Evolutionary conservation across 2,329 filamentous ascomycete species (phyloP).

Genomic region (Calonectria pseudoturangicola): DNA sequence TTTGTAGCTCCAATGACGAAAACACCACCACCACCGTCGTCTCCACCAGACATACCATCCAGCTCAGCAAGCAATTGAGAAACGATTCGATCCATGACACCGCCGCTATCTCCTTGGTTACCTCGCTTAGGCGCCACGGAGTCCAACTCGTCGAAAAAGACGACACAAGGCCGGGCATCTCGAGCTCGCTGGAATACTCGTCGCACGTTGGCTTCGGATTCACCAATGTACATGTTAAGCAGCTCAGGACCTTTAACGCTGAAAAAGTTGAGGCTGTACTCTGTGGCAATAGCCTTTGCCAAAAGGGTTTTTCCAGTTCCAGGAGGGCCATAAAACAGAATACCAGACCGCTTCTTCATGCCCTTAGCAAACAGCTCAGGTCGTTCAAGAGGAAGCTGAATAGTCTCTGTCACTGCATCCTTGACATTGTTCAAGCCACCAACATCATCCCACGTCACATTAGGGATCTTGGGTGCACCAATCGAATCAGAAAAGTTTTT

Average conservation of each 20-base stretch:
- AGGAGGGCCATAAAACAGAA: conserved; percentile 92
- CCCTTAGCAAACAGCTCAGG: conserved; percentile 97
- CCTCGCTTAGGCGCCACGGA: conserved; percentile 96
- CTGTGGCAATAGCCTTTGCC: conserved; percentile 93
- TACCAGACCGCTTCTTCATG: conserved; percentile 97
- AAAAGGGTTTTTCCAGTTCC: conserved; percentile 95
- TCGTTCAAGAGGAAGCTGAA: conserved; percentile 91
- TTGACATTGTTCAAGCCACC: conserved; percentile 95
- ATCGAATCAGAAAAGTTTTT: conserved; percentile 99
- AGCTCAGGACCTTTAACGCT: conserved; percentile 93
- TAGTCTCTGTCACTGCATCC: conserved; percentile 97
- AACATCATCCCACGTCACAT: conserved; percentile 97
- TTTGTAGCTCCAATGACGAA: conserved; percentile 99
- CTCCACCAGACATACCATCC: conserved; percentile 97
- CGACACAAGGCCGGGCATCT: conserved; percentile 90
- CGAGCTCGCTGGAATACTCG: conserved; percentile 91
- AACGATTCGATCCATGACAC: conserved; percentile 98
- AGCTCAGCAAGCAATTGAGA: conserved; percentile 95
- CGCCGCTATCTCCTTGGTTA: conserved; percentile 97
- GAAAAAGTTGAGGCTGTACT: conserved; percentile 96
- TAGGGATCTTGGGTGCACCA: conserved; percentile 97
- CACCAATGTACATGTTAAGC: conserved; percentile 97
- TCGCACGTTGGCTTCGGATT: conserved; percentile 93
- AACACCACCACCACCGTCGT: conserved; percentile 88
- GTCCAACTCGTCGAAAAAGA: conserved; percentile 95